These are phyloP conservation scores for Coleophoma cylindrospora DNA, from an alignment of 2,329 filamentous ascomycete species.

Conservation along the genomic window DNA sequence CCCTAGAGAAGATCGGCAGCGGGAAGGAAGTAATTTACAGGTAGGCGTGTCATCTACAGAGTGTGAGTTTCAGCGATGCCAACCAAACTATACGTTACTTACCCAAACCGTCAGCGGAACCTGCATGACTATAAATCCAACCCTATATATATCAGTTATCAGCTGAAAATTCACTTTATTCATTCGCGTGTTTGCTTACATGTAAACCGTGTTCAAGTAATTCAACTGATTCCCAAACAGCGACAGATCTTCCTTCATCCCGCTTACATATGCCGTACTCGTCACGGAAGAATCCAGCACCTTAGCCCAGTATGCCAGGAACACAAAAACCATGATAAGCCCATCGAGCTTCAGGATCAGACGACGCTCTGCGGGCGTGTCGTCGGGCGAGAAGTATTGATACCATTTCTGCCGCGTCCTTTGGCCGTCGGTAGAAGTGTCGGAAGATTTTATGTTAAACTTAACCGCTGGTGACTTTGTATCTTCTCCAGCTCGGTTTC, in stretches of 20 bases:
- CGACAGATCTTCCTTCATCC: not conserved
- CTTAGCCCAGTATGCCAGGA: constrained; percentile 7
- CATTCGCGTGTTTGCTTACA: not conserved
- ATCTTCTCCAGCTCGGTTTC: too few relatives aligned
- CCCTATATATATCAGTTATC: not conserved
- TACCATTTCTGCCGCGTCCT: constrained; percentile 1
- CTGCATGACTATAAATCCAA: constrained; percentile 4
- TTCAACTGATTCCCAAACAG: not conserved
- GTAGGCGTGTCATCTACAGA: constrained; percentile 2
- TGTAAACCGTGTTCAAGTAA: not conserved
- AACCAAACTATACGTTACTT: not conserved
- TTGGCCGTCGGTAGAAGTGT: too few relatives aligned
- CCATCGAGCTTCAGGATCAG: constrained; percentile 8
- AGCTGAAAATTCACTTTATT: not conserved
- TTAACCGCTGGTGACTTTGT: too few relatives aligned
- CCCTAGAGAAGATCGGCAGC: constrained; percentile 4
- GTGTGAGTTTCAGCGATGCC: not conserved
- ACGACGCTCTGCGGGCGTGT: constrained; percentile 3
- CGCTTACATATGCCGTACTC: constrained; percentile 7
- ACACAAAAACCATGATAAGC: constrained; percentile 6
- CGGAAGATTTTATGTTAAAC: too few relatives aligned
- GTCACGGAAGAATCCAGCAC: constrained; percentile 25
- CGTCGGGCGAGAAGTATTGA: constrained; percentile 6
- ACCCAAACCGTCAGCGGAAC: constrained; percentile 3
- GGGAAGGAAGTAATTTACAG: constrained; percentile 5